Evolutionary conservation across 768 basidiomycete genomes (phyloP).

Genomic region (Grammothele lineata): DNA sequence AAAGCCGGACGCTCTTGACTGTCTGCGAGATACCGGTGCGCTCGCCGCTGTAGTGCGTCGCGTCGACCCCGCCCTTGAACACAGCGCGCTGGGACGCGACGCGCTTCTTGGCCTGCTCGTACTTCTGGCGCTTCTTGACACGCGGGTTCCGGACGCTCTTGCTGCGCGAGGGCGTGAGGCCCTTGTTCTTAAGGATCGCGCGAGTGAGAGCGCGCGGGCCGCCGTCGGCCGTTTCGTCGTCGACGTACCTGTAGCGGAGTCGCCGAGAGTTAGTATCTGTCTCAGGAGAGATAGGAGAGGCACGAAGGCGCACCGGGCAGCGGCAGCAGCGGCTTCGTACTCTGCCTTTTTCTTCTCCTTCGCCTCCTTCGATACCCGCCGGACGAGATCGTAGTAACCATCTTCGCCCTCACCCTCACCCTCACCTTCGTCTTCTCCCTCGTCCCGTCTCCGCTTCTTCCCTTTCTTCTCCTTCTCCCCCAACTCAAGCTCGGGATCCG

Average conservation of each 20-base stretch:
- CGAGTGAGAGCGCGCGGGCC: slow-evolving; percentile 89
- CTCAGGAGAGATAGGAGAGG: slow-evolving; percentile 9
- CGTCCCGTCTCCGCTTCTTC: slow-evolving; percentile 33
- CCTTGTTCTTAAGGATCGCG: slow-evolving; percentile 90
- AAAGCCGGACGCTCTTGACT: slow-evolving; percentile 81
- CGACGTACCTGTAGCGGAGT: slow-evolving; percentile 1
- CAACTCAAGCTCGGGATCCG: slow-evolving; percentile 36
- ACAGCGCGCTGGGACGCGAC: slow-evolving; percentile 84
- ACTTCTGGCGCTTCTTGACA: slow-evolving; percentile 92
- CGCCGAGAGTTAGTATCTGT: background rate
- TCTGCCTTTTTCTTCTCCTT: slow-evolving; percentile 79
- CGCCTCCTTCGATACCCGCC: slow-evolving; percentile 62
- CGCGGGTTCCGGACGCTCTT: slow-evolving; percentile 94
- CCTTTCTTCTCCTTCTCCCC: slow-evolving; percentile 16
- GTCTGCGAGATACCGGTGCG: slow-evolving; percentile 89
- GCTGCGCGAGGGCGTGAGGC: slow-evolving; percentile 83
- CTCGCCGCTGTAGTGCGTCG: slow-evolving; percentile 85
- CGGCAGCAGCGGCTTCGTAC: slow-evolving; percentile 63
- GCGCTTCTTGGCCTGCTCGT: slow-evolving; percentile 94
- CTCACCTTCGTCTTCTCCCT: slow-evolving; percentile 28
- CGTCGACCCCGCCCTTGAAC: slow-evolving; percentile 83
- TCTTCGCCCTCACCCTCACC: slow-evolving; percentile 36
- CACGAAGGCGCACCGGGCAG: slow-evolving; percentile 12
- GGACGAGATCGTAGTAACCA: slow-evolving; percentile 90
- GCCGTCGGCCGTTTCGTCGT: slow-evolving; percentile 36